Evolutionary conservation across 176 grass and related monocot species (phyloP).

Genomic region (Triticum timopheevii): DNA sequence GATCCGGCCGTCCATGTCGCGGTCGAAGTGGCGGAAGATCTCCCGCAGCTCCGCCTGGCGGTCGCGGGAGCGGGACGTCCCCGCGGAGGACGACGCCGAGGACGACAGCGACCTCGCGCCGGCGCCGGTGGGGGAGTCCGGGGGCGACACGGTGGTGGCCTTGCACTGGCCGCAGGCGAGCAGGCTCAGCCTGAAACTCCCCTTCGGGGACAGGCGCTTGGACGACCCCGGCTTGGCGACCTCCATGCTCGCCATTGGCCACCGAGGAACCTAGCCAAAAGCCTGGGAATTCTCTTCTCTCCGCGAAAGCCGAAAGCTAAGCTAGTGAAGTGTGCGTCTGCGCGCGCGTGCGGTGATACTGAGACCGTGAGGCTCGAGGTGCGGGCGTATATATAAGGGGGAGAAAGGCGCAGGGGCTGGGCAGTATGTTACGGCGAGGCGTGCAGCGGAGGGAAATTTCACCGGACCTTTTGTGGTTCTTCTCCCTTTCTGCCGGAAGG

Average conservation of each 20-base stretch:
- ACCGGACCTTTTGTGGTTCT: background rate
- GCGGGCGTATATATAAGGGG: conserved; percentile 13
- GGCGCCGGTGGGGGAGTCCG: conserved; percentile 31
- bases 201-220: conserved; percentile 44
- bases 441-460: conserved; percentile 23
- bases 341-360: background rate
- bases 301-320: background rate
- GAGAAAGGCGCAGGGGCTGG: background rate
- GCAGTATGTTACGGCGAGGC: background rate
- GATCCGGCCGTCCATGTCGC: conserved; percentile 74
- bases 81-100: conserved; percentile 35
- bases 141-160: conserved; percentile 40
- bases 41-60: conserved; percentile 53
- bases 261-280: background rate
- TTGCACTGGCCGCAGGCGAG: conserved; percentile 47
- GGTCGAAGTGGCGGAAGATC: conserved; percentile 83
- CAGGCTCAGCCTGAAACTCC: conserved; percentile 68
- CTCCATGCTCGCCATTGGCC: conserved; percentile 45
- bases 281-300: background rate
- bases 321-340: background rate
- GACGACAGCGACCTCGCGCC: conserved; percentile 24
- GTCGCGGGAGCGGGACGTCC: conserved; percentile 23
- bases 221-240: conserved; percentile 42
- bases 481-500: conserved; percentile 20
- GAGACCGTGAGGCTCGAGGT: background rate